Evolutionary conservation across 2,329 filamentous ascomycete genomes (phyloP).

Genomic region (Talaromyces islandicus): DNA sequence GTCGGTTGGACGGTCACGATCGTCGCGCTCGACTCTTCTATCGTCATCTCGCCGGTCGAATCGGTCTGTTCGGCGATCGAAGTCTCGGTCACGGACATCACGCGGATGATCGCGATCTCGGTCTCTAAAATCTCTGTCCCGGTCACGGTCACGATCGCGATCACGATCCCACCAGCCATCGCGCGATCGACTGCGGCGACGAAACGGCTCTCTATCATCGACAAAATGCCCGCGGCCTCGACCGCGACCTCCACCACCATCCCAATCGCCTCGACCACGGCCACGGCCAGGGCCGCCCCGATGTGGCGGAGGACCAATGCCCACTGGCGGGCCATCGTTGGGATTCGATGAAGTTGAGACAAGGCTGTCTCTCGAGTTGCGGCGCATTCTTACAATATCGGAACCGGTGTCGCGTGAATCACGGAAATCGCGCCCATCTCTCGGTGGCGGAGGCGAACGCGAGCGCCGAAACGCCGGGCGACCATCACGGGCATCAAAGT

Average conservation of each 20-base stretch:
- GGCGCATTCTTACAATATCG: conserved; percentile 35
- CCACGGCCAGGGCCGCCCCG: conserved; percentile 36
- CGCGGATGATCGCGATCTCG: conserved; percentile 23
- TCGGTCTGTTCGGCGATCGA: conserved; percentile 27
- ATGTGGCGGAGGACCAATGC: conserved; percentile 22
- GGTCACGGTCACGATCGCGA: conserved; percentile 28
- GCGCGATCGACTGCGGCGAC: conserved; percentile 39
- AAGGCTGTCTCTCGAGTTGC: conserved; percentile 40
- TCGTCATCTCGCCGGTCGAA: conserved; percentile 29
- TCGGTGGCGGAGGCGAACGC: conserved; percentile 32
- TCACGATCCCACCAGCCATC: conserved; percentile 39
- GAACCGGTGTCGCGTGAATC: conserved; percentile 30
- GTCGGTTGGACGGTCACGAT: conserved; percentile 27
- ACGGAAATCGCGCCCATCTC: conserved; percentile 36
- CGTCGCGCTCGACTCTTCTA: conserved; percentile 25
- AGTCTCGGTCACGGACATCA: conserved; percentile 22
- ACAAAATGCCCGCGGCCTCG: conserved; percentile 34
- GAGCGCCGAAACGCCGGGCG: conserved; percentile 41
- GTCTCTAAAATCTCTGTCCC: conserved; percentile 32
- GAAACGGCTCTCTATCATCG: conserved; percentile 38
- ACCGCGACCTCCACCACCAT: conserved; percentile 38
- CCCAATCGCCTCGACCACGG: conserved; percentile 38
- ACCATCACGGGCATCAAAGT: conserved; percentile 39
- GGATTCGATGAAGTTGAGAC: conserved; percentile 29
- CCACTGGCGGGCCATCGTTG: conserved; percentile 30